phyloP scores from a whole-genome alignment of 2,329 filamentous ascomycete species.

The Daldinia sp. region DNA sequence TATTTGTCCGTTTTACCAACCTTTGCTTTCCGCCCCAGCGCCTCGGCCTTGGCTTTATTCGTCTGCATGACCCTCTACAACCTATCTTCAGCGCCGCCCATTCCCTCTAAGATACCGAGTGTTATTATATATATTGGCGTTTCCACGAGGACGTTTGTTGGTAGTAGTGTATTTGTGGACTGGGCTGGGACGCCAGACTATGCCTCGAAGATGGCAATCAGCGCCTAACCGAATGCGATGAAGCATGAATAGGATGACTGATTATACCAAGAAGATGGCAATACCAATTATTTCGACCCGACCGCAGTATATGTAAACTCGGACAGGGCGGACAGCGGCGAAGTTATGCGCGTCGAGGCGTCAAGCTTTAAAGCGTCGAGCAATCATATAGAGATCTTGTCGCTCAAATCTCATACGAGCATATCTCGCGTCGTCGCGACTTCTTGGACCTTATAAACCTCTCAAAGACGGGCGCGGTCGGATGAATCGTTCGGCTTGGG shows the following conservation, averaged over 20 bases:
- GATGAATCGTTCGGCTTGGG: conserved; percentile 3
- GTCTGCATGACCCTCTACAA: conserved; percentile 48
- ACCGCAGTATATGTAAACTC: background rate
- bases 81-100: conserved; percentile 35
- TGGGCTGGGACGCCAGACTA: conserved; percentile 3
- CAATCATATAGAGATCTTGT: conserved; percentile 12
- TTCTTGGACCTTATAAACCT: conserved; percentile 9
- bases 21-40: conserved; percentile 51
- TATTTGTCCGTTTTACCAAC: conserved; percentile 32
- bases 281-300: conserved; percentile 1
- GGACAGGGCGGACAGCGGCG: background rate
- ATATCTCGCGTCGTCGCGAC: conserved; percentile 15
- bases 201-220: conserved; percentile 28
- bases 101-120: conserved; percentile 33
- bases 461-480: background rate
- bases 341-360: too few species aligned
- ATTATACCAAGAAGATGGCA: conserved; percentile 3
- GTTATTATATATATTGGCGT: background rate
- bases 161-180: background rate
- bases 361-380: too few species aligned
- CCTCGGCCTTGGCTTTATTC: conserved; percentile 57
- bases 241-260: conserved; percentile 29
- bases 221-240: conserved; percentile 28
- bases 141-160: conserved; percentile 5
- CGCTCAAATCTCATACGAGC: background rate